A percentile compares a stretch with the other conserved stretches of the same genome.
These are phyloP conservation scores for Prunus padus DNA, from an alignment of 306 rosid genomes.

Conservation along the genomic window DNA sequence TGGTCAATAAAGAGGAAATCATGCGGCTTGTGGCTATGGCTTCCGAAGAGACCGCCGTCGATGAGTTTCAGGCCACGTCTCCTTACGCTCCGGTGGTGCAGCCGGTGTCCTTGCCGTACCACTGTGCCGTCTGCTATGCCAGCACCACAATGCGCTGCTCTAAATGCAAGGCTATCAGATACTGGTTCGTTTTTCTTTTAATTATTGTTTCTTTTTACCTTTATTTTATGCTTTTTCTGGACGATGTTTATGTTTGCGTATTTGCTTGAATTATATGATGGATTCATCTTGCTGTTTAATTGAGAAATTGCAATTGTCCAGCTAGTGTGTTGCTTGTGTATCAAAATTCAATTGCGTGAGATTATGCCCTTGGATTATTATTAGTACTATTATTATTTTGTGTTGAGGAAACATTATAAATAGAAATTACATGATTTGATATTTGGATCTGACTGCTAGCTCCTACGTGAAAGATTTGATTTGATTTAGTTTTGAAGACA, in stretches of 20 bases:
- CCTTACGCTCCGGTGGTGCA: slow-evolving; percentile 16
- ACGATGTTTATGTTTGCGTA: neutral
- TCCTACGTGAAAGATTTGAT: neutral
- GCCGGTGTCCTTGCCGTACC: slow-evolving; percentile 20
- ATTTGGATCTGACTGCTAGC: neutral
- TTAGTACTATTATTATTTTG: neutral
- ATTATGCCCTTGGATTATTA: neutral
- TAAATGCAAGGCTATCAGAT: slow-evolving; percentile 60
- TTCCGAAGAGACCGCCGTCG: slow-evolving; percentile 40
- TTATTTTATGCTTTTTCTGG: neutral
- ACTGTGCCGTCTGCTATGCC: slow-evolving; percentile 49
- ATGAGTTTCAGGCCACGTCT: slow-evolving; percentile 30
- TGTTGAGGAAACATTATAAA: neutral
- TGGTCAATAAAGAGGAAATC: slow-evolving; percentile 45
- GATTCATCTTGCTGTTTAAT: neutral
- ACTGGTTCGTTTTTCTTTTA: slow-evolving; percentile 42
- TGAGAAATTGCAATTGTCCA: neutral
- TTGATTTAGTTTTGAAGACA: neutral
- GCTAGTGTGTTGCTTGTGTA: neutral
- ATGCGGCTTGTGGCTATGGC: slow-evolving; percentile 37
- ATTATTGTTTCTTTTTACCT: neutral
- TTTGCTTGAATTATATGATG: neutral
- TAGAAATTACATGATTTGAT: neutral
- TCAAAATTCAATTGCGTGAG: neutral
- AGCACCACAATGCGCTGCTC: slow-evolving; percentile 62